A percentile compares a stretch with the other conserved stretches of the same genome.
These are phyloP conservation scores for Oryza australiensis DNA, from an alignment of 176 grass and related monocot genomes.

Conservation along the genomic window DNA sequence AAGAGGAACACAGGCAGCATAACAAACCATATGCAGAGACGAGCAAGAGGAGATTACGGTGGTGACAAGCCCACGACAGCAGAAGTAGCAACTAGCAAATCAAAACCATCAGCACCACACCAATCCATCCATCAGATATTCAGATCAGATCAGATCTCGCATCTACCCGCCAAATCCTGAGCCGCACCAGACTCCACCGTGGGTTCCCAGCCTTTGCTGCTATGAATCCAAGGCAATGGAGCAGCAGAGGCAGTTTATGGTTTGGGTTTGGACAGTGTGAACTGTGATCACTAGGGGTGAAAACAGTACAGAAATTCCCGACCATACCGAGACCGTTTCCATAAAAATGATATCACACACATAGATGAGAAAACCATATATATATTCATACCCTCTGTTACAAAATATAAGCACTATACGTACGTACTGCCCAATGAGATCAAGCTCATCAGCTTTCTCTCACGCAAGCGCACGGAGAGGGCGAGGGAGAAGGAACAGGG, in stretches of 20 bases:
- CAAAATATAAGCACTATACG: background rate
- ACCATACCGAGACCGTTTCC: no score
- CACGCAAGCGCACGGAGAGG: no score
- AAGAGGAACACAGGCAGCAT: background rate
- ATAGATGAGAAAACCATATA: no score
- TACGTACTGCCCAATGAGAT: no score
- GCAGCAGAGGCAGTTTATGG: background rate
- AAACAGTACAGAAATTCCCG: no score
- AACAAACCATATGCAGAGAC: background rate
- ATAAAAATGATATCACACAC: no score
- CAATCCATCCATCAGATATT: background rate
- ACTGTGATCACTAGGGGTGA: background rate
- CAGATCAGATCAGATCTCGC: conserved; percentile 1
- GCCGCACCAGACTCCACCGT: background rate
- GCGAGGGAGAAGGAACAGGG: background rate
- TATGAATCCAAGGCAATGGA: background rate
- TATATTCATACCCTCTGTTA: no score
- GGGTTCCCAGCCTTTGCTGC: conserved; percentile 4
- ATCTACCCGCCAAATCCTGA: background rate
- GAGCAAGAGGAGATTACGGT: background rate
- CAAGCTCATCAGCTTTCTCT: background rate
- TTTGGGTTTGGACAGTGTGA: conserved; percentile 13
- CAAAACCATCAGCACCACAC: background rate
- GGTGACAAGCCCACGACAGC: background rate
- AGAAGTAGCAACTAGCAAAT: background rate